Percentiles rank a stretch among this genome's conserved stretches.
Evolutionary conservation across 1,284 basidiomycete genomes (phyloP).

Genomic region (Ceratobasidium sp.): DNA sequence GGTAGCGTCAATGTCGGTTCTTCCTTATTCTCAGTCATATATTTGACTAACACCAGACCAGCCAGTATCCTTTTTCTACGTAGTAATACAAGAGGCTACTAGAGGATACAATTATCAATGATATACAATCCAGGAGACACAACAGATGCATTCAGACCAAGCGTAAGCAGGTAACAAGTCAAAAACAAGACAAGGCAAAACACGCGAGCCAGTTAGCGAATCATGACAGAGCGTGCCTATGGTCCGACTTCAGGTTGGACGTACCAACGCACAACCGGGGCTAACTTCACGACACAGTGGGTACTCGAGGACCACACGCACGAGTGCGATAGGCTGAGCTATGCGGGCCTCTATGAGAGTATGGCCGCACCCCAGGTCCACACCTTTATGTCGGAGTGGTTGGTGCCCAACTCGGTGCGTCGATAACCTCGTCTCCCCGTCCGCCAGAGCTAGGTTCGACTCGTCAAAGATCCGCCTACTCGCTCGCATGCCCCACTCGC

Average conservation of each 20-base stretch:
- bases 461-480: background rate
- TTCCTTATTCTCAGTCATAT: too few species aligned
- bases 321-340: conserved; percentile 6
- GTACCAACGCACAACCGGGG: background rate
- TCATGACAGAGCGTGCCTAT: background rate
- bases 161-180: background rate
- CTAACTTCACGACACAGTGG: background rate
- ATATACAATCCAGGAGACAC: too few species aligned
- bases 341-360: background rate
- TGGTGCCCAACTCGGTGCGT: background rate
- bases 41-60: too few species aligned
- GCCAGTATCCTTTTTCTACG: too few species aligned
- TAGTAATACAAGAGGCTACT: too few species aligned
- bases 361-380: conserved; percentile 1
- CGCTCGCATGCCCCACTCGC: background rate
- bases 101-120: too few species aligned
- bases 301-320: background rate
- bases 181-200: background rate
- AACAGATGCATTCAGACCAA: too few species aligned
- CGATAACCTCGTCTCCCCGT: background rate
- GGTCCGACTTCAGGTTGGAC: background rate
- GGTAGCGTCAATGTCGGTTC: too few species aligned
- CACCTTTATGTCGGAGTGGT: background rate
- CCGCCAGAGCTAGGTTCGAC: background rate
- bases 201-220: background rate